A percentile compares a stretch with the other conserved stretches of the same genome.
Evolutionary conservation across 2,329 filamentous ascomycete genomes (phyloP).

Genomic region (Aspergillus hortae): DNA sequence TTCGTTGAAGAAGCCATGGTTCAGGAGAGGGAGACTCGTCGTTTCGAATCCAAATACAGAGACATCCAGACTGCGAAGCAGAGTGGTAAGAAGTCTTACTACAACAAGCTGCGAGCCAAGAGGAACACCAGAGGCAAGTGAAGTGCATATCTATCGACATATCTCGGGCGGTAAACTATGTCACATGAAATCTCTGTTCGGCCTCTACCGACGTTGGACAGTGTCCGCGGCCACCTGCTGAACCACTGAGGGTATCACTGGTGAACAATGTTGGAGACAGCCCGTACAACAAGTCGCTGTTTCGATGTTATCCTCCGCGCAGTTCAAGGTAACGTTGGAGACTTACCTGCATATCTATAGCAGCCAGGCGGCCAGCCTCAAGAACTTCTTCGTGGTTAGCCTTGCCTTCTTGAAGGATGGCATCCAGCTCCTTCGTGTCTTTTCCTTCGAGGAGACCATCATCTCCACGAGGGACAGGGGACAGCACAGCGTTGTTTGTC

Average conservation of each 20-base stretch:
- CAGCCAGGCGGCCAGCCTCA: slow-evolving; percentile 57
- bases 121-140: slow-evolving; percentile 35
- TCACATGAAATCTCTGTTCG: no score
- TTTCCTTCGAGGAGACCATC: slow-evolving; percentile 52
- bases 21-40: slow-evolving; percentile 60
- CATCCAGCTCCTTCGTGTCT: slow-evolving; percentile 49
- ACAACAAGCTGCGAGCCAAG: slow-evolving; percentile 71
- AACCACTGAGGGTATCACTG: background rate
- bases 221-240: background rate
- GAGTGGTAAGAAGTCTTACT: slow-evolving; percentile 85
- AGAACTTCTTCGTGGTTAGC: slow-evolving; percentile 65
- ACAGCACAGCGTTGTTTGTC: slow-evolving; percentile 61
- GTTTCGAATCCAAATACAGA: slow-evolving; percentile 83
- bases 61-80: slow-evolving; percentile 78
- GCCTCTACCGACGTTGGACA: no score
- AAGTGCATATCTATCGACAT: slow-evolving; percentile 2
- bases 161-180: no score
- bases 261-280: slow-evolving; percentile 28
- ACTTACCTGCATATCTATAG: slow-evolving; percentile 59
- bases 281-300: slow-evolving; percentile 36
- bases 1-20: slow-evolving; percentile 81
- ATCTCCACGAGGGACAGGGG: slow-evolving; percentile 57
- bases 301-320: slow-evolving; percentile 16
- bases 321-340: background rate
- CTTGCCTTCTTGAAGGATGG: slow-evolving; percentile 55